Evolutionary conservation across 305 asterid genomes (phyloP).

Genomic region (Fraxinus sp.): DNA sequence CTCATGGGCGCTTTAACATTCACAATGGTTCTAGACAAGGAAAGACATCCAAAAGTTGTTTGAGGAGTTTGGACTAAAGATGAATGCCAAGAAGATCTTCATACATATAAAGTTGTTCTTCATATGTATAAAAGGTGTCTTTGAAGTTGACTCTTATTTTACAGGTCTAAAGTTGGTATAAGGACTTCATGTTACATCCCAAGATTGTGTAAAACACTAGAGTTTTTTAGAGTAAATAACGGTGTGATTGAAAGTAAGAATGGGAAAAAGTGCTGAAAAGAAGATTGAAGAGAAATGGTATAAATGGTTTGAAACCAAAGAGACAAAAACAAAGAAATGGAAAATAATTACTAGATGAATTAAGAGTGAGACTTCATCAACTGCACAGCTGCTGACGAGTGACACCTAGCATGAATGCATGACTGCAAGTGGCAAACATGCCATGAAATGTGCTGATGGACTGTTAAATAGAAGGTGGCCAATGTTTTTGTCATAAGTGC

Average conservation of each 20-base stretch:
- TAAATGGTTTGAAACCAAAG: neutral
- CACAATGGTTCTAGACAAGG: neutral
- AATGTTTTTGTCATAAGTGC: too few species aligned
- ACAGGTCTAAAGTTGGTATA: neutral
- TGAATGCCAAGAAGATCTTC: neutral
- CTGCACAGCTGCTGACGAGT: neutral
- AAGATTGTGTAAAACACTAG: neutral
- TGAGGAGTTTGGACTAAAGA: neutral
- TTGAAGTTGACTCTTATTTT: neutral
- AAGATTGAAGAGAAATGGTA: neutral
- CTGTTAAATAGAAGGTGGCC: too few species aligned
- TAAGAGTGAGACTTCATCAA: neutral
- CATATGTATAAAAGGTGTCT: neutral
- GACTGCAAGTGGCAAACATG: too few species aligned
- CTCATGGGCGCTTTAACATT: neutral
- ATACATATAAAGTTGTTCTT: neutral
- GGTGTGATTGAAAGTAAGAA: neutral
- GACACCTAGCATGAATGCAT: too few species aligned
- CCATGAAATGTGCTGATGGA: too few species aligned
- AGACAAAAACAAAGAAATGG: neutral
- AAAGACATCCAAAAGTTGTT: neutral
- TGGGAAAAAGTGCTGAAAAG: neutral
- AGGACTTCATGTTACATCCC: neutral
- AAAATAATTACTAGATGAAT: neutral
- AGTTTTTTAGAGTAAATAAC: neutral